Evolutionary conservation across 2,329 filamentous ascomycete genomes (phyloP).

Genomic region (Cryoendolithus antarcticus): DNA sequence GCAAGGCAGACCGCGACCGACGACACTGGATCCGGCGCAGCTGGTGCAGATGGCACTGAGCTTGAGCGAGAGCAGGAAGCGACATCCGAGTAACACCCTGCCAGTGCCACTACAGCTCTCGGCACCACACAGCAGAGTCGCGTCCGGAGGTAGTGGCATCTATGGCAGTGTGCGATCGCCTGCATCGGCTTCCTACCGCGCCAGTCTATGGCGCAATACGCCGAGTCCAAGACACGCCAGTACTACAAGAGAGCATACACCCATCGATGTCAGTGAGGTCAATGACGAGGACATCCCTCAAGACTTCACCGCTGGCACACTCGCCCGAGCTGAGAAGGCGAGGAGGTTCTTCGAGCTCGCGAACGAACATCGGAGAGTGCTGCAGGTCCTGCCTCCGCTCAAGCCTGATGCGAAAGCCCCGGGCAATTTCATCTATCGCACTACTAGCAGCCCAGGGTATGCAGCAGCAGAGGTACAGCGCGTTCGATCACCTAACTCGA

Average conservation of each 20-base stretch:
- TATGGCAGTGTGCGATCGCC: slow-evolving; percentile 11
- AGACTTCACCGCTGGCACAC: slow-evolving; percentile 65
- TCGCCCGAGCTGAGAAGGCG: slow-evolving; percentile 75
- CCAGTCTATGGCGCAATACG: not conserved
- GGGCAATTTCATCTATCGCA: slow-evolving; percentile 28
- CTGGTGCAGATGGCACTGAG: slow-evolving; percentile 89
- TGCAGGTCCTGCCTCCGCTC: slow-evolving; percentile 68
- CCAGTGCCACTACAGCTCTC: slow-evolving; percentile 29
- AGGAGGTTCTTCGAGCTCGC: slow-evolving; percentile 76
- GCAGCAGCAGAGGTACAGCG: slow-evolving; percentile 27
- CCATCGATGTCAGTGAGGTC: not conserved
- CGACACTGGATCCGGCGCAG: slow-evolving; percentile 69
- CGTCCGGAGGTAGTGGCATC: slow-evolving; percentile 7
- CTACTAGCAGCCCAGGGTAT: slow-evolving; percentile 30
- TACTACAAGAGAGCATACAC: not conserved
- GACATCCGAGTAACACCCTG: slow-evolving; percentile 48
- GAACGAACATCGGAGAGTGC: slow-evolving; percentile 66
- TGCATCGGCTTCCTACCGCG: slow-evolving; percentile 14
- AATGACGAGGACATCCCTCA: slow-evolving; percentile 38
- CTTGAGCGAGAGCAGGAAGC: slow-evolving; percentile 64
- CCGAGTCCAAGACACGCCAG: slow-evolving; percentile 1
- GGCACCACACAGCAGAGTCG: not conserved
- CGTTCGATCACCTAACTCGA: slow-evolving; percentile 21
- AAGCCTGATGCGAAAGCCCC: slow-evolving; percentile 34
- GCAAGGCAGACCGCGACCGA: slow-evolving; percentile 2